phyloP scores from a whole-genome alignment of 2,329 filamentous ascomycete species.

The Drechslerella dactyloides region DNA sequence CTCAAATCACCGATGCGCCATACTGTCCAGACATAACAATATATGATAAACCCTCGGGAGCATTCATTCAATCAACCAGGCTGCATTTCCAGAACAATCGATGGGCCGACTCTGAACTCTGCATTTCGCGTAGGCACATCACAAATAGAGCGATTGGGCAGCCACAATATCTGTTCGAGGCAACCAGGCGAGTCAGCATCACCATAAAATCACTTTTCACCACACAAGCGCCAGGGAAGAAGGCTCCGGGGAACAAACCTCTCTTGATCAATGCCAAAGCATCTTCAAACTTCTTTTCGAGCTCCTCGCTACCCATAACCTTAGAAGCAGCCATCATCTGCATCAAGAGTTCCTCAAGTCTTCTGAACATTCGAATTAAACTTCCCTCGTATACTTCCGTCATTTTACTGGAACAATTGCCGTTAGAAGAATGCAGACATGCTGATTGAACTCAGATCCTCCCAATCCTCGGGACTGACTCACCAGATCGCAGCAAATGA shows the following conservation, averaged over 20 bases:
- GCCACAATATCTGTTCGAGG: conserved; percentile 76
- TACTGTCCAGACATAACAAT: no score
- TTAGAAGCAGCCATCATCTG: conserved; percentile 96
- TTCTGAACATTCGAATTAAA: conserved; percentile 91
- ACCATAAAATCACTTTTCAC: no score
- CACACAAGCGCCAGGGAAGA: no score
- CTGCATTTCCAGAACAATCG: no score
- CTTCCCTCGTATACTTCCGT: conserved; percentile 97
- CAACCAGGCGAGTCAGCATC: not conserved
- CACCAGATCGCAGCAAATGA: conserved; percentile 95
- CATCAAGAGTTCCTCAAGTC: conserved; percentile 88
- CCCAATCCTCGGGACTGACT: conserved; percentile 58
- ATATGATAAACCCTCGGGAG: no score
- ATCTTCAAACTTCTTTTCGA: conserved; percentile 89
- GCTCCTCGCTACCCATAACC: conserved; percentile 96
- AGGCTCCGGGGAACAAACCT: no score
- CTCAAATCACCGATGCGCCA: no score
- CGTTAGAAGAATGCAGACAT: conserved; percentile 19
- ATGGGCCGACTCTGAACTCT: no score
- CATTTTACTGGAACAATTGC: conserved; percentile 77
- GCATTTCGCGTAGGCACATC: conserved; percentile 55
- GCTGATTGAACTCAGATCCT: not conserved
- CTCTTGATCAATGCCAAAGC: conserved; percentile 83
- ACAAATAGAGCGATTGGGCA: conserved; percentile 90
- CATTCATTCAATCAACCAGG: no score